Evolutionary conservation across 805 yeast genomes (phyloP).

Genomic region (Debaryomyces maramus): DNA sequence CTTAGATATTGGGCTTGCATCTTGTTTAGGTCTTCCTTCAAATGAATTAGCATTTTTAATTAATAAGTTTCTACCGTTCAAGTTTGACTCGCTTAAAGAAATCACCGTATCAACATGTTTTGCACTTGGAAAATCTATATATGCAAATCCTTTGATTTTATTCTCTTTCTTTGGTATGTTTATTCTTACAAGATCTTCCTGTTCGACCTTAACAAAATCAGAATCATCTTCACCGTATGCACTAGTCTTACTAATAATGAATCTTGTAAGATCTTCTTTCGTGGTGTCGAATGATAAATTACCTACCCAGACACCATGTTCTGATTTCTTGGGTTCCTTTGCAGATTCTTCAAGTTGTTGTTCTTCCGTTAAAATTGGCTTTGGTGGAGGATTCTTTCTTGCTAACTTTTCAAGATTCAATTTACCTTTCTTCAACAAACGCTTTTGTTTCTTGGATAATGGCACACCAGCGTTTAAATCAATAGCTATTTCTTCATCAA

Average conservation of each 20-base stretch:
- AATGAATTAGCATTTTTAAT: conserved; percentile 79
- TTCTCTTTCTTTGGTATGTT: conserved; percentile 76
- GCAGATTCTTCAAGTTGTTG: conserved; percentile 31
- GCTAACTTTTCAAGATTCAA: conserved; percentile 60
- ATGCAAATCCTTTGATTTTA: conserved; percentile 84
- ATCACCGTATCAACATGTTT: conserved; percentile 64
- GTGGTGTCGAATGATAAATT: conserved; percentile 84
- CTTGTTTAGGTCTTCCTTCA: conserved; percentile 79
- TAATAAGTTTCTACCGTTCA: conserved; percentile 83
- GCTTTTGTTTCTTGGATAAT: conserved; percentile 85
- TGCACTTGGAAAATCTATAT: conserved; percentile 70
- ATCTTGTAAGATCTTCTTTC: conserved; percentile 67
- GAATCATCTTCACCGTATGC: conserved; percentile 23
- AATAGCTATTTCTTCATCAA: conserved; percentile 64
- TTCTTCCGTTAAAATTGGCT: conserved; percentile 36
- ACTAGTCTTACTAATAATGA: conserved; percentile 60
- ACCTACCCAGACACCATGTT: conserved; percentile 90
- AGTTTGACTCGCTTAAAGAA: conserved; percentile 62
- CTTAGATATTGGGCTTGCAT: conserved; percentile 49
- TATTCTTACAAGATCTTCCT: conserved; percentile 66
- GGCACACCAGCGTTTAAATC: conserved; percentile 74
- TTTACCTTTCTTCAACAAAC: conserved; percentile 79
- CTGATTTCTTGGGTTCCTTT: conserved; percentile 41
- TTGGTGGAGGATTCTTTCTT: conserved; percentile 36
- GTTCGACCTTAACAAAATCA: conserved; percentile 38